Evolutionary conservation across 2,329 filamentous ascomycete species (phyloP).

Genomic region (Curvularia sp.): DNA sequence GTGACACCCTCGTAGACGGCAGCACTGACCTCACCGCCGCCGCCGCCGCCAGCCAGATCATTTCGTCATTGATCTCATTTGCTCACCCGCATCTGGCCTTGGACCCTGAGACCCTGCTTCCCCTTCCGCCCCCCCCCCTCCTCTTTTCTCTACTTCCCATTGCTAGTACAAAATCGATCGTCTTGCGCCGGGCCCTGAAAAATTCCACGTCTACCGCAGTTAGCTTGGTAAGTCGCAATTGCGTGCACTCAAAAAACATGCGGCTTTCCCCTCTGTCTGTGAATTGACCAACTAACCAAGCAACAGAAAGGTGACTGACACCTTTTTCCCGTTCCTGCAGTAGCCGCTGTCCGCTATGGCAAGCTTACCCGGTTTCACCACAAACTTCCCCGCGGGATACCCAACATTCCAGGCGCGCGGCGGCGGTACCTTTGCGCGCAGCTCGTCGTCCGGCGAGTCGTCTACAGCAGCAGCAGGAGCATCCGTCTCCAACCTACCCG

Average conservation of each 20-base stretch:
- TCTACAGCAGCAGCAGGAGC: constrained; percentile 10
- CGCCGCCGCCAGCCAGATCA: constrained; percentile 8
- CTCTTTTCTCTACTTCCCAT: background rate
- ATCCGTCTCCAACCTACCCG: constrained; percentile 13
- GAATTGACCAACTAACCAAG: constrained; percentile 24
- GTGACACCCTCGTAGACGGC: constrained; percentile 5
- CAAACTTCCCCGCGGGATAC: constrained; percentile 44
- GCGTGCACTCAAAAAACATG: background rate
- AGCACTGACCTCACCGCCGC: constrained; percentile 17
- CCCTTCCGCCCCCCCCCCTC: constrained; percentile 1
- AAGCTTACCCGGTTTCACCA: constrained; percentile 40
- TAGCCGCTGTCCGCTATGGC: constrained; percentile 34
- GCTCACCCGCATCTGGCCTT: constrained; percentile 17
- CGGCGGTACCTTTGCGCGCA: constrained; percentile 37
- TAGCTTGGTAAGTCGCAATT: constrained; percentile 29
- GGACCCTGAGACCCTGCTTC: constrained; percentile 24
- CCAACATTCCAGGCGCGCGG: constrained; percentile 39
- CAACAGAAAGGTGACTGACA: constrained; percentile 26
- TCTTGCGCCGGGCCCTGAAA: constrained; percentile 8
- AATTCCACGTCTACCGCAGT: constrained; percentile 18
- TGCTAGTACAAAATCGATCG: constrained; percentile 8
- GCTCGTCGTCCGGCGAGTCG: constrained; percentile 35
- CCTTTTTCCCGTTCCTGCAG: constrained; percentile 37
- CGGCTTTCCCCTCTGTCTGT: constrained; percentile 14
- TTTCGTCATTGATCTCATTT: constrained; percentile 30